These are phyloP conservation scores for Neopestalotiopsis sp. DNA, from an alignment of 2,329 filamentous ascomycete genomes.

Conservation along the genomic window DNA sequence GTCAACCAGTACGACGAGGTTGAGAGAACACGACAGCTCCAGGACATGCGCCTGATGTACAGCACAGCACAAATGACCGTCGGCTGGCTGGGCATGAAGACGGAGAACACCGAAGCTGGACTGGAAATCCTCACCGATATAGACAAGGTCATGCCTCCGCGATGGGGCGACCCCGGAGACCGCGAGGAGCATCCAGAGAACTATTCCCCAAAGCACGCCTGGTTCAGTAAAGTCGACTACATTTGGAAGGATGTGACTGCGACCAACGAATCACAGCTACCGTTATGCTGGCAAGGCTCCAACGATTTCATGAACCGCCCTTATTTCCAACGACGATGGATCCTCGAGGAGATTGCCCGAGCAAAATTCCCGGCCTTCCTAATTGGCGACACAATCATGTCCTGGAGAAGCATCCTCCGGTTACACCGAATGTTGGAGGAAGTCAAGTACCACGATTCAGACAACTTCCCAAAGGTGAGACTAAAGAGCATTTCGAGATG, in stretches of 20 bases:
- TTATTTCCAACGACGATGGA: slow-evolving; percentile 43
- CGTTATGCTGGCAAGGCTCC: slow-evolving; percentile 14
- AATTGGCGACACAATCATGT: slow-evolving; percentile 40
- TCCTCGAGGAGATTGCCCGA: slow-evolving; percentile 41
- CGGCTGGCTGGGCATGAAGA: slow-evolving; percentile 19
- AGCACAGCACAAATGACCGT: slow-evolving; percentile 14
- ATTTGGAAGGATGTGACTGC: slow-evolving; percentile 1
- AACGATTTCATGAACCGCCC: slow-evolving; percentile 35
- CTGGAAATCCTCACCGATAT: slow-evolving; percentile 32
- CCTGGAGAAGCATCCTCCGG: slow-evolving; percentile 40
- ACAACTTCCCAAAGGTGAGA: background rate
- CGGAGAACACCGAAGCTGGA: slow-evolving; percentile 28
- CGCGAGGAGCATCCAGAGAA: slow-evolving; percentile 38
- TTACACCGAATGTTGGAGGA: slow-evolving; percentile 42
- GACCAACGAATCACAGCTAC: slow-evolving; percentile 17
- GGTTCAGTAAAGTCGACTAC: slow-evolving; percentile 28
- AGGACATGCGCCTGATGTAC: slow-evolving; percentile 15
- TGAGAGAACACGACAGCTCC: slow-evolving; percentile 12
- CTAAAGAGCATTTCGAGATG: no score
- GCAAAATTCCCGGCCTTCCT: slow-evolving; percentile 35
- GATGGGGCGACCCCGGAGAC: slow-evolving; percentile 41
- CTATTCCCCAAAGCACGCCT: slow-evolving; percentile 38
- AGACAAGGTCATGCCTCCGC: slow-evolving; percentile 37
- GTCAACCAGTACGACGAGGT: slow-evolving; percentile 17
- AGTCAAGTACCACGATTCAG: slow-evolving; percentile 27